Base-by-base conservation (phyloP, 1,284 basidiomycete species). In the Leccinum pachyderme region DNA sequence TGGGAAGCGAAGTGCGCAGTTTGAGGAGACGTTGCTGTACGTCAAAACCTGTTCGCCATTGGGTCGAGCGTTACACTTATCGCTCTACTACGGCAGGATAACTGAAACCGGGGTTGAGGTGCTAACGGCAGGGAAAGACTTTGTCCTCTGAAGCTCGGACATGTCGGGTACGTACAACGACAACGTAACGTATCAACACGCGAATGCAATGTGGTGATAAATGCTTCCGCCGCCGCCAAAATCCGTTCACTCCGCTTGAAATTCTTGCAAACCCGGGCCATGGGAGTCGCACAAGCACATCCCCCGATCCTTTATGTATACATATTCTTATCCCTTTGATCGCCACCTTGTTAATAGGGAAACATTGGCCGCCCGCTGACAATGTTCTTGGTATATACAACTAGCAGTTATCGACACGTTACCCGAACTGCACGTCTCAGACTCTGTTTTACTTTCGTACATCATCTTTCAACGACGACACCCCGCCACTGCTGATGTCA, bases 91-190 rank as follows among this genome's bases (percentile, higher is more conserved):
- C 8, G 13, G 58, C 67, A 95, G 93, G 54, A 89, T 98, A 66
- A 98, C 95, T 18, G 93, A 95, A 65, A 89, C 84, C 18, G 95
- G 95, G 5, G 87, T 89, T 41, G 95, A 98, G 71, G 80, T 96
- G 57, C 78, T 98, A 39, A 97, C 95, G 2, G 87, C 82, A 33
- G 82, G 79, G 45, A 74, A 74, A 67, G 67, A 70, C 55, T 67
- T 71, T 64, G 67, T 72, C 62, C 62, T 75, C 57, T 72, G 67
- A 18, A 18, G 18, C 18, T 18, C 18, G 18, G 18, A 60, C n/a
- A 22, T 18, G 48, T 49, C 56, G 48, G 49, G 31, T 58, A 59
- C 48, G 55, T 63, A 55, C 62, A 49, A 54, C 45, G 60, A 55
- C 62, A 49, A 54, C 45, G 60, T 59, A 62, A 51, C 55, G 59